A percentile compares a stretch with the other conserved stretches of the same genome.
Conservation (phyloP, 2,329 filamentous ascomycete genomes). For the Diaporthe destruens region DNA sequence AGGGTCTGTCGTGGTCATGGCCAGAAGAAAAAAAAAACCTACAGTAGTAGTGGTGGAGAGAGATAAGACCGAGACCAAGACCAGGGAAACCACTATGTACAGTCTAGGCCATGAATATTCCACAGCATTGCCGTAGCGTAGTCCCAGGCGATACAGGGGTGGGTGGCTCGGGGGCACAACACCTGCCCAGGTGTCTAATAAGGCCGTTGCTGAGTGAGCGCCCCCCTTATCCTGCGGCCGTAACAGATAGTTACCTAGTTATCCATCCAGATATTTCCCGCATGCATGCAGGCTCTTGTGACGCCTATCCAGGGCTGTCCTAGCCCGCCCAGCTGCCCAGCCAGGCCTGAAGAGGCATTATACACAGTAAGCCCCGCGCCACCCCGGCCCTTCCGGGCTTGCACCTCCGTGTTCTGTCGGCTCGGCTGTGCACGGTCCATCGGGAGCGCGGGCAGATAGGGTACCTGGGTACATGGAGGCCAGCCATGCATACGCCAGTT, state of each 20-base stretch:
- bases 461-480: too few species aligned
- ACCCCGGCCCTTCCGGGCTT: slow-evolving; percentile 14
- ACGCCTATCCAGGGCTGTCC: not conserved
- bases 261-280: not conserved
- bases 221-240: not conserved
- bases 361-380: slow-evolving; percentile 2
- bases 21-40: not conserved
- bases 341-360: not conserved
- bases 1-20: slow-evolving; percentile 1
- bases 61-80: not conserved
- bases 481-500: not conserved
- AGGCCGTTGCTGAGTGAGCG: slow-evolving; percentile 10
- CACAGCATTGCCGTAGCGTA: not conserved
- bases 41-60: not conserved
- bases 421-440: not conserved
- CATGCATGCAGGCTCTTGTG: not conserved
- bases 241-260: too few species aligned
- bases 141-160: not conserved
- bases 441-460: too few species aligned
- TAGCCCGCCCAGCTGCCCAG: not conserved
- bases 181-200: not conserved
- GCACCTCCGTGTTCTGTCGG: slow-evolving; percentile 14
- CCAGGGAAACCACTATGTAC: not conserved
- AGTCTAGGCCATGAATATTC: not conserved
- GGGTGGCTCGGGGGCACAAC: not conserved